Percentiles rank a stretch among this genome's conserved stretches.
phyloP scores from a whole-genome alignment of 2,329 filamentous ascomycete species.

The Sclerotinia spermophila region DNA sequence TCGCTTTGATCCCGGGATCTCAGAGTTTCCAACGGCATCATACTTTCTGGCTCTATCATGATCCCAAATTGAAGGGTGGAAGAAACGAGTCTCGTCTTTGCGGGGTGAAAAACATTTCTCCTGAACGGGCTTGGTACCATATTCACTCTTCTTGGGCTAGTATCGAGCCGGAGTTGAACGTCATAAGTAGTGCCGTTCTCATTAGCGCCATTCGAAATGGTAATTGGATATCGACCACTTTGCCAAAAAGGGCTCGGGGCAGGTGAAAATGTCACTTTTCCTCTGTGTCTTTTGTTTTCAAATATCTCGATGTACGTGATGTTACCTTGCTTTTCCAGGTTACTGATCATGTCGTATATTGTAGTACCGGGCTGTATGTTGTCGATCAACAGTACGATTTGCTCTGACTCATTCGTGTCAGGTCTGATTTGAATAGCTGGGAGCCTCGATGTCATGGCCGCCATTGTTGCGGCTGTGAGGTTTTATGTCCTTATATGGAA shows the following conservation, averaged over 20 bases:
- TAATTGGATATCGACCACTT: background rate
- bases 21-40: slow-evolving; percentile 45
- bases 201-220: background rate
- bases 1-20: slow-evolving; percentile 14
- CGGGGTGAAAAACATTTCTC: slow-evolving; percentile 33
- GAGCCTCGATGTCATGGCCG: background rate
- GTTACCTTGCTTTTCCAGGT: background rate
- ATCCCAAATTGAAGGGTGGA: slow-evolving; percentile 59
- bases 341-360: slow-evolving; percentile 1
- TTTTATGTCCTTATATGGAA: background rate
- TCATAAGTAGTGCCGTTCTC: background rate
- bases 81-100: slow-evolving; percentile 42
- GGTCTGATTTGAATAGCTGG: slow-evolving; percentile 8
- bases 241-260: slow-evolving; percentile 54
- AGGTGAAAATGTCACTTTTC: slow-evolving; percentile 55
- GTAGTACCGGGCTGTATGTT: slow-evolving; percentile 9
- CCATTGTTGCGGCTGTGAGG: background rate
- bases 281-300: slow-evolving; percentile 42
- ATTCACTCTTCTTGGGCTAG: background rate
- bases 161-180: background rate
- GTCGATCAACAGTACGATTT: background rate
- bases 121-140: slow-evolving; percentile 29
- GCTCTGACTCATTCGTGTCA: background rate
- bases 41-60: slow-evolving; percentile 48
- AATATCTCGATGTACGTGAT: slow-evolving; percentile 55